Evolutionary conservation across 108 stramenopile genomes (phyloP).

Genomic region (Cyclotella choctawhatcheeana): DNA sequence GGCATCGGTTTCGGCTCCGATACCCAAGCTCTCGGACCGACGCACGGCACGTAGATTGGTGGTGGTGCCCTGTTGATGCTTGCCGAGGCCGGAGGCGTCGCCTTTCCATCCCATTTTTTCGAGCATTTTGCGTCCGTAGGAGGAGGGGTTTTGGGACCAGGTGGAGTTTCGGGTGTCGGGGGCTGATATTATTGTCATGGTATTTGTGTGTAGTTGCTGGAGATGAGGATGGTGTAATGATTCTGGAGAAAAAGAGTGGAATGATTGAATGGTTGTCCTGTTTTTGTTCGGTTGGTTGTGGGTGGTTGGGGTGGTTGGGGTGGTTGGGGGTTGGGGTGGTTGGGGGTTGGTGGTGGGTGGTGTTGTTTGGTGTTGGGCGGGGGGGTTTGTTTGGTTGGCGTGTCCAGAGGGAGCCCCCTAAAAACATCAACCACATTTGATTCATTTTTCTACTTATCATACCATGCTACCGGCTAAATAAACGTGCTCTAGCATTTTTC

Average conservation of each 20-base stretch:
- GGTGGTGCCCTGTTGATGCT: slow-evolving; percentile 62
- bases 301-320: neutral
- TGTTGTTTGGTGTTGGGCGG: too few species aligned
- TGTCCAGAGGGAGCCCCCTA: too few species aligned
- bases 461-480: too few species aligned
- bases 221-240: neutral
- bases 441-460: too few species aligned
- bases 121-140: slow-evolving; percentile 75
- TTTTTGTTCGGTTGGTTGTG: neutral
- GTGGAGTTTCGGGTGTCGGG: slow-evolving; percentile 73
- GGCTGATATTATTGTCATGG: slow-evolving; percentile 68
- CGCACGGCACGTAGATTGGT: slow-evolving; percentile 49
- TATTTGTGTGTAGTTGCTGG: neutral
- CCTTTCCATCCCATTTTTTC: slow-evolving; percentile 92
- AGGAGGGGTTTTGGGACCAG: slow-evolving; percentile 71
- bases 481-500: too few species aligned
- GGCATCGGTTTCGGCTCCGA: slow-evolving; percentile 68
- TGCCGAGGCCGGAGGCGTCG: slow-evolving; percentile 87
- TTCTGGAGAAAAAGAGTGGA: neutral
- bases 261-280: neutral
- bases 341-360: too few species aligned
- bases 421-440: neutral
- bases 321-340: neutral
- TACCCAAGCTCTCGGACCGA: slow-evolving; percentile 64
- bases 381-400: too few species aligned